Evolutionary conservation across 1,284 basidiomycete genomes (phyloP).

Genomic region (Sporisorium iseilematis-ciliati): DNA sequence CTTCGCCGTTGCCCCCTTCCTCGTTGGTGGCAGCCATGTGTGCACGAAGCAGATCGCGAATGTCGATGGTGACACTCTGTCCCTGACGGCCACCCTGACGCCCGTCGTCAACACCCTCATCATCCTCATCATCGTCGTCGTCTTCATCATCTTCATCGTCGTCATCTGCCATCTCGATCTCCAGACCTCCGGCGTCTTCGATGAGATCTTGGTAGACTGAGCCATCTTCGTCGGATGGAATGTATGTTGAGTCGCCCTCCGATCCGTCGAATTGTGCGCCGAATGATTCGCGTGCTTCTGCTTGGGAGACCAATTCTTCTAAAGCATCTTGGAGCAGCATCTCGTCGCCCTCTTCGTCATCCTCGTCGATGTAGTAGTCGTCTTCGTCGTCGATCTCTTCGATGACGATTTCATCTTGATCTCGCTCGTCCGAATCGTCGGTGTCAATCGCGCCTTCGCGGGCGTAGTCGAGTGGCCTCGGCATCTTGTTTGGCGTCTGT

Average conservation of each 20-base stretch:
- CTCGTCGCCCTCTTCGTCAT: conserved; percentile 51
- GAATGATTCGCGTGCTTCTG: conserved; percentile 35
- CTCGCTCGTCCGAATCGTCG: conserved; percentile 20
- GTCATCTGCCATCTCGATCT: conserved; percentile 44
- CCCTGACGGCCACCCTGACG: conserved; percentile 27
- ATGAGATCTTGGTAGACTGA: conserved; percentile 36
- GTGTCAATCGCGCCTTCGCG: conserved; percentile 38
- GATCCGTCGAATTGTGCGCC: conserved; percentile 39
- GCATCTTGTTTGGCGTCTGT: conserved; percentile 1
- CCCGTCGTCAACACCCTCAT: conserved; percentile 17
- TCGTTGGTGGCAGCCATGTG: conserved; percentile 27
- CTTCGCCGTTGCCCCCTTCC: conserved; percentile 19
- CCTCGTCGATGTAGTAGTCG: conserved; percentile 25
- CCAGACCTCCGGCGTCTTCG: conserved; percentile 34
- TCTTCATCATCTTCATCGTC: conserved; percentile 36
- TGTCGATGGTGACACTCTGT: conserved; percentile 45
- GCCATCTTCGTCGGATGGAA: conserved; percentile 32
- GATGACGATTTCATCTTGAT: conserved; percentile 22
- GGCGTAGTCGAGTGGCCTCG: conserved; percentile 11
- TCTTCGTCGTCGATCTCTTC: conserved; percentile 31
- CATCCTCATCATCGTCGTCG: conserved; percentile 26
- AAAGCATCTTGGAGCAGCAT: conserved; percentile 43
- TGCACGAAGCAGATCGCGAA: conserved; percentile 46
- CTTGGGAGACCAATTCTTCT: conserved; percentile 43
- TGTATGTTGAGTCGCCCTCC: conserved; percentile 41